Base-by-base conservation (phyloP, 352 stramenopile species). In the Plasmopara viticola region DNA sequence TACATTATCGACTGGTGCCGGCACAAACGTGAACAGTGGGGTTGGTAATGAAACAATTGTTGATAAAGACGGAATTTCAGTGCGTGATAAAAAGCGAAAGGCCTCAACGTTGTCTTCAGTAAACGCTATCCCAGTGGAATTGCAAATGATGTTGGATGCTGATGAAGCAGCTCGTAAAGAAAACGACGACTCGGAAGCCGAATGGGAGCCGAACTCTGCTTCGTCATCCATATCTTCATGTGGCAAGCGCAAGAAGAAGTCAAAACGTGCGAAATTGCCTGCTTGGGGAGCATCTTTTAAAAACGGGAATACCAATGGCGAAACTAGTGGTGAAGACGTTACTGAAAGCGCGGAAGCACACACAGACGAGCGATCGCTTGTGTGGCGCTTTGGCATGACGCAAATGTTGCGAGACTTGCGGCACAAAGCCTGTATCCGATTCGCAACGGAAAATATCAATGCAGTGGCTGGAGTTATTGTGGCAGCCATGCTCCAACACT, bases 401-500 rank as follows among this genome's bases (percentile, higher is more conserved):
- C 82, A 95, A 48, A 63, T 95, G 30, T 69, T 91, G 65, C 84
- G 84, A 10, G 78, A 89, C 35, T 50, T 95, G 52, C 78, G 84
- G 31, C 84, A 93, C 60, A 73, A 75, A 38, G 77, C 82, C 38
- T 92, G 76, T 53, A 82, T 92, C 62, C 66, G 59, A 50, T 93
- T 93, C 53, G 80, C 84, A 28, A 86, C 64, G 10, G 84, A 95
- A 58, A 92, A 89, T 58, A 79, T 95, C 56, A 93, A 95, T 57
- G 72, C 76, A 8, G 83, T 92, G 28, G 83, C 81, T 0, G 79
- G 84, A 15, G 74, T 84, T 33, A 81, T 95, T 52, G 83, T 95
- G 14, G 48, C 56, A 1, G 83, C 81, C 34, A 93, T 95, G 82
- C 72, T 95, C 33, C 54, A 68, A 33, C 74, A 91, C 60, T 94